phyloP scores from a whole-genome alignment of 2,329 filamentous ascomycete species.

The Ascochyta pisi region DNA sequence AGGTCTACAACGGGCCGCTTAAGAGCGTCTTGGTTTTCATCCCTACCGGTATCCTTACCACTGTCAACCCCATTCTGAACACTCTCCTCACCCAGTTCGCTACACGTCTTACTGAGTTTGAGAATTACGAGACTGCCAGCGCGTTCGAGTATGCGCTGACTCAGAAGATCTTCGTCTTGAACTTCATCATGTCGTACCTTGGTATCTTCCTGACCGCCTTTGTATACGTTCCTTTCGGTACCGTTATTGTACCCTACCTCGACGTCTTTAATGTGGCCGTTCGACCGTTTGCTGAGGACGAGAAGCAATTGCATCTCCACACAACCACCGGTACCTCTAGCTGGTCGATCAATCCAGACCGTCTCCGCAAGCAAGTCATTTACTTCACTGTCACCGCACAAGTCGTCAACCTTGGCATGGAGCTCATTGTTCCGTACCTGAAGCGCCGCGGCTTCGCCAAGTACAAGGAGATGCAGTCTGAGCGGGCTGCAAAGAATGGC shows the following conservation, averaged over 20 bases:
- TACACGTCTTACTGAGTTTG: conserved; percentile 76
- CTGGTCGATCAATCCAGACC: conserved; percentile 82
- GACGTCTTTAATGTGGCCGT: conserved; percentile 80
- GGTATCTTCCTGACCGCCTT: conserved; percentile 87
- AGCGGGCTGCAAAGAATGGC: conserved; percentile 64
- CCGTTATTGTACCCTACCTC: conserved; percentile 82
- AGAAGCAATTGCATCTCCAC: conserved; percentile 67
- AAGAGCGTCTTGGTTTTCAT: conserved; percentile 85
- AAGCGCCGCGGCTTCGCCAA: conserved; percentile 81
- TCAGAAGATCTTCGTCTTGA: conserved; percentile 92
- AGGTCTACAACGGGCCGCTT: conserved; percentile 88
- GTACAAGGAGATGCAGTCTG: conserved; percentile 75
- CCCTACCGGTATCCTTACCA: conserved; percentile 85
- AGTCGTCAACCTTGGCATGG: conserved; percentile 83
- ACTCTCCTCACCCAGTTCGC: conserved; percentile 78
- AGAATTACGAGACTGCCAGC: conserved; percentile 92
- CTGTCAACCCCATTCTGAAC: conserved; percentile 79
- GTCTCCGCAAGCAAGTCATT: conserved; percentile 89
- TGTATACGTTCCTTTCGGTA: conserved; percentile 91
- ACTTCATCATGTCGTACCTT: conserved; percentile 95
- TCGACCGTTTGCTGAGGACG: conserved; percentile 75
- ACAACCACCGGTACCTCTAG: conserved; percentile 55
- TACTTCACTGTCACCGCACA: conserved; percentile 96
- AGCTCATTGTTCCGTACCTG: conserved; percentile 82
- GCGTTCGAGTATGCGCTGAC: conserved; percentile 84